phyloP scores from a whole-genome alignment of 2,329 filamentous ascomycete species.

The Triangularia setosa region DNA sequence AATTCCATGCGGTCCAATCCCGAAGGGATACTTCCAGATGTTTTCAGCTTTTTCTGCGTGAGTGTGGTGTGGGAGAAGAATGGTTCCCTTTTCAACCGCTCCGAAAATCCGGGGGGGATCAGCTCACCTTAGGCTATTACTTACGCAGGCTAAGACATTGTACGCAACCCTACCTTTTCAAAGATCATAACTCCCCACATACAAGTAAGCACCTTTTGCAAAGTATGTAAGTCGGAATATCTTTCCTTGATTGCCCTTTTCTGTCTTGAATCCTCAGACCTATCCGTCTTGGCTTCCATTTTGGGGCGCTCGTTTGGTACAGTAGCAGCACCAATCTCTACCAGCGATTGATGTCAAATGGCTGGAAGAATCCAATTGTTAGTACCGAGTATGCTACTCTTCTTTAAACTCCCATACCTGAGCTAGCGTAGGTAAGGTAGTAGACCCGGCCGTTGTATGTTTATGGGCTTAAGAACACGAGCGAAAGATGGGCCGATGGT shows the following conservation, averaged over 20 bases:
- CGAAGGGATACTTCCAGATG: neutral
- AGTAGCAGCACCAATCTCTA: neutral
- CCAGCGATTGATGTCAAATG: neutral
- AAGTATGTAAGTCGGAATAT: constrained; percentile 1
- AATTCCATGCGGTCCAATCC: neutral
- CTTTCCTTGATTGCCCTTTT: constrained; percentile 10
- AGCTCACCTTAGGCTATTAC: constrained; percentile 18
- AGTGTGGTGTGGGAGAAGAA: neutral
- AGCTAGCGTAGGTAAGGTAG: neutral
- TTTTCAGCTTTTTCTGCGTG: neutral
- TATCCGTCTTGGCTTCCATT: constrained; percentile 19
- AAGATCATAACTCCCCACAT: constrained; percentile 4
- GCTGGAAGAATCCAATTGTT: constrained; percentile 1
- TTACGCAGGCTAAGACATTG: constrained; percentile 2
- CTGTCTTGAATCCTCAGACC: neutral
- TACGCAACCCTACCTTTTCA: constrained; percentile 18
- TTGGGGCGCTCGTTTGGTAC: neutral
- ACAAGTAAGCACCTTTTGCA: no score
- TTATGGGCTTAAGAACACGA: neutral
- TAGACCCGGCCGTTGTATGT: neutral
- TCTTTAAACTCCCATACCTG: neutral
- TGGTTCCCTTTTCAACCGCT: neutral
- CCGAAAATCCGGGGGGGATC: constrained; percentile 2
- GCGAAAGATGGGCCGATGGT: neutral
- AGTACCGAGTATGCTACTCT: neutral